Percentiles rank a stretch among this genome's conserved stretches.
Conservation (phyloP, 2,329 filamentous ascomycete species). For the Venturia effusa region DNA sequence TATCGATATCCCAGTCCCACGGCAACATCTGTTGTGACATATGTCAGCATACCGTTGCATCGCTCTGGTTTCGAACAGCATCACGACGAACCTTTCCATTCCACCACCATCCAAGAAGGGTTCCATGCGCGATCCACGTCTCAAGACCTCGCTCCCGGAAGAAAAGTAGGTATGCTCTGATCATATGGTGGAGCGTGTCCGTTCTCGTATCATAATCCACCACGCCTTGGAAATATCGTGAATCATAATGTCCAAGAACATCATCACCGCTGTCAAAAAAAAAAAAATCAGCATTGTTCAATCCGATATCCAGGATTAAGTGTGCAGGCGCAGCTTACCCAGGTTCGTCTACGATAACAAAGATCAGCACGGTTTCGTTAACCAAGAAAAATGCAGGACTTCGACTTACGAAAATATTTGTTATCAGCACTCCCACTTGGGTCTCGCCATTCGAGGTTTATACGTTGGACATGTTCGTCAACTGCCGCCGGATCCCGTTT, state of each 20-base stretch:
- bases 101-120: conserved; percentile 84
- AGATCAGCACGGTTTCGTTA: conserved; percentile 5
- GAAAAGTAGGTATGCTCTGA: conserved; percentile 61
- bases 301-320: not conserved
- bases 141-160: conserved; percentile 56
- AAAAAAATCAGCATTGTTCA: not conserved
- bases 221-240: conserved; percentile 53
- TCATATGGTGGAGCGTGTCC: conserved; percentile 56
- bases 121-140: conserved; percentile 81
- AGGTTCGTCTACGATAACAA: conserved; percentile 9
- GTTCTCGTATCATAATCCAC: conserved; percentile 57
- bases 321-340: conserved; percentile 8
- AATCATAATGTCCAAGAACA: conserved; percentile 62
- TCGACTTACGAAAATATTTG: conserved; percentile 29
- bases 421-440: conserved; percentile 12
- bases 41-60: conserved; percentile 17
- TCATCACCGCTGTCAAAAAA: conserved; percentile 31
- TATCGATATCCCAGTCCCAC: conserved; percentile 79
- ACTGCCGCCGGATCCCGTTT: not conserved
- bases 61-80: not conserved
- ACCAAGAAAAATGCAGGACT: not conserved
- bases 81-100: conserved; percentile 45
- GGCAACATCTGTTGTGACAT: conserved; percentile 50
- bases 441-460: conserved; percentile 6
- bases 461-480: not conserved